Evolutionary conservation across 2,329 filamentous ascomycete species (phyloP).

Genomic region (Fusarium abutilonis): DNA sequence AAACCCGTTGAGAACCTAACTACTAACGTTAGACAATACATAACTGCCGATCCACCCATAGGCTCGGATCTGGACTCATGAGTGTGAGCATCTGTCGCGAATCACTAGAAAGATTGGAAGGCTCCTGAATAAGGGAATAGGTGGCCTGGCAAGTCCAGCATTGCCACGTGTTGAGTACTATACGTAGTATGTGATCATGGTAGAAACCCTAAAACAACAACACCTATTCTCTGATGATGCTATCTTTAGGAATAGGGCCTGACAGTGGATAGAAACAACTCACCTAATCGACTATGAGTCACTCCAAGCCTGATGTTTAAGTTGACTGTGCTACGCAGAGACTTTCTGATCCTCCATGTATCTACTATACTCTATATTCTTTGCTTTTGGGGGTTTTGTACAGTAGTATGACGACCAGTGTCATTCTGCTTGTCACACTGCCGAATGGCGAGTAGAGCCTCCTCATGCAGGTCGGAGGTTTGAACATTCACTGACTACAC

Average conservation of each 20-base stretch:
- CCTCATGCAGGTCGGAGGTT: neutral
- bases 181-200: neutral
- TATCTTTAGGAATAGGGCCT: too few relatives aligned
- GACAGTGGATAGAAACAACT: neutral
- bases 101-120: neutral
- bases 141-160: neutral
- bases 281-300: neutral
- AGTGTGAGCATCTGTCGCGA: neutral
- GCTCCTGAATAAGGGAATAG: neutral
- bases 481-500: too few relatives aligned
- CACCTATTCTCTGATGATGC: neutral
- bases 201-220: neutral
- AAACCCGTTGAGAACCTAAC: neutral
- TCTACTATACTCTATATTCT: neutral
- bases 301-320: too few relatives aligned
- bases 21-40: neutral
- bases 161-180: constrained; percentile 14
- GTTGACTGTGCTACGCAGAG: too few relatives aligned
- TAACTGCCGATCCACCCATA: neutral
- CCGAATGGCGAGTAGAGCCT: neutral
- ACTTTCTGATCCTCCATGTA: neutral
- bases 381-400: neutral
- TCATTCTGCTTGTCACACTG: neutral
- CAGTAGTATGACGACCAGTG: neutral
- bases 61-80: neutral